Base-by-base conservation (phyloP, 2,329 filamentous ascomycete species). In the Pestalotiopsis sp. region DNA sequence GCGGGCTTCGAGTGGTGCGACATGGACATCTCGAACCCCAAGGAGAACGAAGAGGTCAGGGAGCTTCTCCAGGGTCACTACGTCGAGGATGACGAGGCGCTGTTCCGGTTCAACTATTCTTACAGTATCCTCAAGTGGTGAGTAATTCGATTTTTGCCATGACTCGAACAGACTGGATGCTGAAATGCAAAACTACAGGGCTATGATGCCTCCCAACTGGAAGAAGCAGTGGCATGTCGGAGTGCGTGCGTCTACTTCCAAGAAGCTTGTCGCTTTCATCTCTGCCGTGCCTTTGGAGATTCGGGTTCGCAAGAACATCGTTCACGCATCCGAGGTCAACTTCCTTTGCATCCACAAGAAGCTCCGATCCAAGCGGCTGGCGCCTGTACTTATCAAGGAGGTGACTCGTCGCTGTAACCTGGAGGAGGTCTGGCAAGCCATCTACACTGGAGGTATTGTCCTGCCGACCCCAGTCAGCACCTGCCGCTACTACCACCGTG, bases 321-420 rank as follows among this genome's bases (percentile, higher is more conserved):
- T 99, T 69, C 88, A 90, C 70, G 91, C 92, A 73, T 94, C 93
- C 62, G 96, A 99, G 80, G 96, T 99, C 81, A 99, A 99, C 84
- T 99, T 98, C 82, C 90, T 99, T 72, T 97, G 94, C 76, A 91
- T 99, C 66, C 96, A 99, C 86, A 98, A 98, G 86, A 98, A 98
- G 82, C 89, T 99, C 39, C 93, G 96, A 64, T 90, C 92, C 68
- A 98, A 98, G 84, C 91, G 96, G 66, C 89, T 99, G 57, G 91
- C 96, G 0, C 96, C 96, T 0, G 92, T 98, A 1, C 88, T 99
- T 65, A 99, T 99, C 84, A 98, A 98, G 81, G 96, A 99, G 79
- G 94, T 99, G 74, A 99, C 96, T 4, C 91, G 96, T 61, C 88
- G 94, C 71, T 97, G 94, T 84, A 97, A 98, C 80, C 82, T 94